Evolutionary conservation across 2,329 filamentous ascomycete genomes (phyloP).

Genomic region (Beauveria bassiana): DNA sequence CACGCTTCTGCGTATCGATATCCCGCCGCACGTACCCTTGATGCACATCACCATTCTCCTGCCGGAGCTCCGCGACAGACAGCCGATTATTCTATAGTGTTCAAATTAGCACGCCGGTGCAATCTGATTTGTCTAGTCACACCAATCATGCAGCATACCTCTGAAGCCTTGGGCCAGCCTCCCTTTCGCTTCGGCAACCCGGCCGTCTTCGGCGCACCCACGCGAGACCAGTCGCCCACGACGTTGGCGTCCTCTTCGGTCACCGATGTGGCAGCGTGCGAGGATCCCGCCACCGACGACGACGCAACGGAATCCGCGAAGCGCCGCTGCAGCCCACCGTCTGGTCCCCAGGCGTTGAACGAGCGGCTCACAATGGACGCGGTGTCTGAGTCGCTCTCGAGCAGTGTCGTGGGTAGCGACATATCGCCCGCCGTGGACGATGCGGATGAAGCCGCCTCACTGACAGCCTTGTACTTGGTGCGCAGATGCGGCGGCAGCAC

Average conservation of each 20-base stretch:
- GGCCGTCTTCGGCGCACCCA: background rate
- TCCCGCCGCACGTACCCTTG: background rate
- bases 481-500: background rate
- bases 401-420: slow-evolving; percentile 3
- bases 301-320: background rate
- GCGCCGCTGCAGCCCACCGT: background rate
- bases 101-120: too few species aligned
- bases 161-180: background rate
- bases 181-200: background rate
- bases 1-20: background rate
- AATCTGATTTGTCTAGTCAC: too few species aligned
- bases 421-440: background rate
- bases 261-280: background rate
- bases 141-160: background rate
- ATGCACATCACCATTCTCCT: background rate
- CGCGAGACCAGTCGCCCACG: background rate
- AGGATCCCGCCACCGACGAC: background rate
- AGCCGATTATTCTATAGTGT: background rate
- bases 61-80: background rate
- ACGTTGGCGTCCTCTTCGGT: background rate
- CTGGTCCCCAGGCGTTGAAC: slow-evolving; percentile 5
- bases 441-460: background rate
- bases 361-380: background rate
- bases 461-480: background rate
- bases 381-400: background rate